A percentile compares a stretch with the other conserved stretches of the same genome.
phyloP scores from a whole-genome alignment of 345 rosid genomes.

The Acer saccharum region DNA sequence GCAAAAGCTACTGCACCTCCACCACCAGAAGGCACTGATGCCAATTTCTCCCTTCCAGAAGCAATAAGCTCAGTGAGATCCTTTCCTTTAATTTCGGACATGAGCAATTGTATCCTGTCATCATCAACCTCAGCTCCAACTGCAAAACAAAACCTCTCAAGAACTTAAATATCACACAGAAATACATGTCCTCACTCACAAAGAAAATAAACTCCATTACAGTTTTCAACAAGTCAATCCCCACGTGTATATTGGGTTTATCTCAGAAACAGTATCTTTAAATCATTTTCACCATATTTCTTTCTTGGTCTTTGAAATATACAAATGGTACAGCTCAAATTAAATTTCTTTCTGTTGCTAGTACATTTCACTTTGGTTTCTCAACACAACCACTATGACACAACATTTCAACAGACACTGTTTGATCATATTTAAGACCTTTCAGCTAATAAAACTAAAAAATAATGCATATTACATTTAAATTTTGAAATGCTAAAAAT shows the following conservation, averaged over 20 bases:
- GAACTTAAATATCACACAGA: neutral
- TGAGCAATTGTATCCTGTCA: conserved; percentile 56
- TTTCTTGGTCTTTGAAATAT: too few species aligned
- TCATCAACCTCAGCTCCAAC: conserved; percentile 80
- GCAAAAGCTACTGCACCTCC: conserved; percentile 46
- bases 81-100: conserved; percentile 58
- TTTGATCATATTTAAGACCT: neutral
- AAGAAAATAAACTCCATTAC: neutral
- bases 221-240: too few species aligned
- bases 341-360: neutral
- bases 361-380: too few species aligned
- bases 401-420: neutral
- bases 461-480: neutral
- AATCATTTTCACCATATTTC: neutral
- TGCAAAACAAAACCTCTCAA: conserved; percentile 24
- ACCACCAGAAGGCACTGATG: conserved; percentile 75
- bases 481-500: neutral
- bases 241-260: neutral
- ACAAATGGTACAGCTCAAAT: too few species aligned
- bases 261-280: neutral
- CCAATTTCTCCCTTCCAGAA: conserved; percentile 70
- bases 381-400: too few species aligned
- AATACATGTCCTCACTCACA: neutral
- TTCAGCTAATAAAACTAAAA: neutral
- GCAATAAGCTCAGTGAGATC: conserved; percentile 73